Percentiles rank a stretch among this genome's conserved stretches.
phyloP scores from a whole-genome alignment of 1,284 basidiomycete species.

The Apiotrichum veenhuisii region DNA sequence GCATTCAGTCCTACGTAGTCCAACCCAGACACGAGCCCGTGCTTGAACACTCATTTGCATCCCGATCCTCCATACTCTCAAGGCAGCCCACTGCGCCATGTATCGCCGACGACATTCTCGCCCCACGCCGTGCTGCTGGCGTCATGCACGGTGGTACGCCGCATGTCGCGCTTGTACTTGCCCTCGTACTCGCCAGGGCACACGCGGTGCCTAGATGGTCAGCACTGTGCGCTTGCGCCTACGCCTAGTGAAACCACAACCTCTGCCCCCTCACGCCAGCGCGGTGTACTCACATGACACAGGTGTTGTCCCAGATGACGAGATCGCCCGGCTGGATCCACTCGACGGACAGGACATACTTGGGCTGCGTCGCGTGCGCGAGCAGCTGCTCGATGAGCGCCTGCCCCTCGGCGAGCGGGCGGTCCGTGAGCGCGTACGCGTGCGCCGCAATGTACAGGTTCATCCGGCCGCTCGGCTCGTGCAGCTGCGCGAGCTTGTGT shows the following conservation, averaged over 20 bases:
- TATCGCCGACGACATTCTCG: conserved; percentile 21
- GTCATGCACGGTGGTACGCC: conserved; percentile 27
- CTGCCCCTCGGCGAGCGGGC: conserved; percentile 20
- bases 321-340: conserved; percentile 23
- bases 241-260: too few species aligned
- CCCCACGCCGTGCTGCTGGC: conserved; percentile 23
- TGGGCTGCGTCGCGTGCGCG: conserved; percentile 19
- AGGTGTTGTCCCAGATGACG: conserved; percentile 30
- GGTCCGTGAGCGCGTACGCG: conserved; percentile 18
- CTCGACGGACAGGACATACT: conserved; percentile 16
- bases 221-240: too few species aligned
- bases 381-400: conserved; percentile 20
- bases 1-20: too few species aligned
- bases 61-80: too few species aligned
- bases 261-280: too few species aligned
- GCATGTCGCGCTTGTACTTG: conserved; percentile 26
- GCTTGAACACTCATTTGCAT: too few species aligned
- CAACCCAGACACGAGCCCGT: too few species aligned
- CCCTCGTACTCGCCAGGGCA: conserved; percentile 21
- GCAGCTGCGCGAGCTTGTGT: conserved; percentile 28
- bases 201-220: conserved; percentile 15
- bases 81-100: conserved; percentile 20
- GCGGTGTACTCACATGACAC: too few species aligned
- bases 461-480: conserved; percentile 20
- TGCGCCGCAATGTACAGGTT: conserved; percentile 32